Conservation (phyloP, 2,329 filamentous ascomycete genomes). For the Aureobasidium lini region DNA sequence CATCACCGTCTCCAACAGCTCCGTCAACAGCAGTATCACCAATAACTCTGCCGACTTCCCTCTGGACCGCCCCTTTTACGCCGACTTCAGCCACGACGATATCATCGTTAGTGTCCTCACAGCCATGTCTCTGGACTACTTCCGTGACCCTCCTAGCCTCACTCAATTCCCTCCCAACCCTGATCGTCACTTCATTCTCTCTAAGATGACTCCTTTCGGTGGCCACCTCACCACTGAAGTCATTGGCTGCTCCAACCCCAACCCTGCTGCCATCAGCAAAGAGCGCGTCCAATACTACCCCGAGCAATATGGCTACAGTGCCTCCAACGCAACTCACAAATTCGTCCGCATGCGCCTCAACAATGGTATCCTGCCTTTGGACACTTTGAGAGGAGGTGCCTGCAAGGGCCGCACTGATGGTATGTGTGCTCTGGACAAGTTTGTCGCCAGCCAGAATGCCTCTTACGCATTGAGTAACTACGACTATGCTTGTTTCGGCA, state of each 20-base stretch:
- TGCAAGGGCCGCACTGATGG: slow-evolving; percentile 40
- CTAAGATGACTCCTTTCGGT: slow-evolving; percentile 48
- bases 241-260: slow-evolving; percentile 40
- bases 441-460: slow-evolving; percentile 35
- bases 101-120: slow-evolving; percentile 44
- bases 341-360: slow-evolving; percentile 45
- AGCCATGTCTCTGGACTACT: slow-evolving; percentile 49
- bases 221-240: slow-evolving; percentile 49
- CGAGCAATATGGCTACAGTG: slow-evolving; percentile 39
- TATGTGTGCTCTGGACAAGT: slow-evolving; percentile 36
- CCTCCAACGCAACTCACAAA: slow-evolving; percentile 35
- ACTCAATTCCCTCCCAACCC: slow-evolving; percentile 36
- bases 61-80: slow-evolving; percentile 42
- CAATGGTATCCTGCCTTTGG: slow-evolving; percentile 42
- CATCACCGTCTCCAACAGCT: slow-evolving; percentile 42
- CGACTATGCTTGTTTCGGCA: slow-evolving; percentile 42
- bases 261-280: slow-evolving; percentile 34
- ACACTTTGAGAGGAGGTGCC: slow-evolving; percentile 40
- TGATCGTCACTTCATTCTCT: slow-evolving; percentile 42
- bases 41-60: slow-evolving; percentile 41
- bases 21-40: slow-evolving; percentile 45
- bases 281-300: slow-evolving; percentile 37
- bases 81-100: slow-evolving; percentile 49
- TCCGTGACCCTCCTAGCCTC: slow-evolving; percentile 40
- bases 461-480: slow-evolving; percentile 38